Conservation (phyloP, 2,329 filamentous ascomycete species). For the Cadophora luteo-olivacea region DNA sequence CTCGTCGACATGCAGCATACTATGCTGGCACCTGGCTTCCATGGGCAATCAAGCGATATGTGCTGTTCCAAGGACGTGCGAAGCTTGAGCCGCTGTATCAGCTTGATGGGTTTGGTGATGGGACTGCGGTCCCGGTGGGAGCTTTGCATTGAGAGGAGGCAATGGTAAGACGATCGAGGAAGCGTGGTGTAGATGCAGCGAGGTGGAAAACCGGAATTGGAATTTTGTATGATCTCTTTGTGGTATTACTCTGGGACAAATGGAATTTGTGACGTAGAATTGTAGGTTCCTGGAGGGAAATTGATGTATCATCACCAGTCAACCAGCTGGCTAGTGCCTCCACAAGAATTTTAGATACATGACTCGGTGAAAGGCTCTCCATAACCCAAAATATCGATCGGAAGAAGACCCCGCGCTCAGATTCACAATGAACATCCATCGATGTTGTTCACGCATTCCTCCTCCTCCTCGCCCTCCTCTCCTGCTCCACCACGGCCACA, state of each 20-base stretch:
- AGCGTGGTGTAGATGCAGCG: background rate
- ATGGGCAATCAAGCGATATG: conserved; percentile 29
- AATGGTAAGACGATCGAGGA: background rate
- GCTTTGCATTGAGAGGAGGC: background rate
- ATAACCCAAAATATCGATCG: background rate
- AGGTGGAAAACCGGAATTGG: too few species aligned
- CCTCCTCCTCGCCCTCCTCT: conserved; percentile 21
- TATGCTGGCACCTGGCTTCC: conserved; percentile 40
- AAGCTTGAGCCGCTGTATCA: conserved; percentile 59
- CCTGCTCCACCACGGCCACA: conserved; percentile 30
- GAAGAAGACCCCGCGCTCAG: background rate
- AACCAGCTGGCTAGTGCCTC: too few species aligned
- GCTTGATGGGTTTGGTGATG: conserved; percentile 46
- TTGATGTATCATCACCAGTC: too few species aligned
- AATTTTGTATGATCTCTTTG: too few species aligned
- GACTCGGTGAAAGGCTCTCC: too few species aligned
- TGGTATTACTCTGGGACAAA: too few species aligned
- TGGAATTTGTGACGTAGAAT: too few species aligned
- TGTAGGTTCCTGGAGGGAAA: too few species aligned
- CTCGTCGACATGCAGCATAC: conserved; percentile 40
- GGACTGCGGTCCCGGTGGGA: background rate
- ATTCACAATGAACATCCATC: background rate
- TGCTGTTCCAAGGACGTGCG: conserved; percentile 48
- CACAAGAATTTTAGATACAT: too few species aligned
- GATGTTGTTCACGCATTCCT: conserved; percentile 3